A percentile compares a stretch with the other conserved stretches of the same genome.
Conservation (phyloP, 2,329 filamentous ascomycete genomes). For the Waltergamsia citrina region DNA sequence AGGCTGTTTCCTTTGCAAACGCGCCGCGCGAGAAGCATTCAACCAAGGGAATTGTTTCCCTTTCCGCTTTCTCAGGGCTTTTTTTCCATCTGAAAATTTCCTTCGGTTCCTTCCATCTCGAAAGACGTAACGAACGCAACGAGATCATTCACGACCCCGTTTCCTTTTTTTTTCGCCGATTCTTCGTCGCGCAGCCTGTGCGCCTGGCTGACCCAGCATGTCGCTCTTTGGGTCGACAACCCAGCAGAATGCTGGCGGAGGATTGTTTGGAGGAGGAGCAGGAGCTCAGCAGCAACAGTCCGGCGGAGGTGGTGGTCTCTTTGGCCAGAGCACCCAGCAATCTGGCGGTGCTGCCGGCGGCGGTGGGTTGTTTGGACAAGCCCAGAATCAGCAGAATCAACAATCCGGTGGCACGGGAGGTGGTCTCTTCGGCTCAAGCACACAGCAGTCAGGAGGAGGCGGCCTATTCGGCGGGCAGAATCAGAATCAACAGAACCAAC, state of each 20-base stretch:
- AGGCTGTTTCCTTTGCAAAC: constrained; percentile 4
- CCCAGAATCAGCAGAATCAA: constrained; percentile 3
- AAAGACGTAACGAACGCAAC: neutral
- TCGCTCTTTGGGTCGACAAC: constrained; percentile 14
- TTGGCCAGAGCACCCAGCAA: constrained; percentile 8
- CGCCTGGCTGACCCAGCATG: constrained; percentile 13
- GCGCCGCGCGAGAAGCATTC: constrained; percentile 8
- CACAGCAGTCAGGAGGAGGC: constrained; percentile 1
- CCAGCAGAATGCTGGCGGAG: constrained; percentile 6
- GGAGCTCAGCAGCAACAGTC: constrained; percentile 3
- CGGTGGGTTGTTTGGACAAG: neutral
- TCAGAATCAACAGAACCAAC: constrained; percentile 1
- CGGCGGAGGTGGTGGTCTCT: constrained; percentile 5
- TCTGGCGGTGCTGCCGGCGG: neutral
- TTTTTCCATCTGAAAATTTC: neutral
- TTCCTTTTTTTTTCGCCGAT: neutral
- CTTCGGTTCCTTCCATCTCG: neutral
- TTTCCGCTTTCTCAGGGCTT: too few relatives aligned
- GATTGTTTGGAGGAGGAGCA: constrained; percentile 5
- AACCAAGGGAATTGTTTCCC: neutral
- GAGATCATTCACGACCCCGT: too few relatives aligned
- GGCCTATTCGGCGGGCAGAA: constrained; percentile 1
- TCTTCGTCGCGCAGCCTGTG: neutral
- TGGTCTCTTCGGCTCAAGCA: constrained; percentile 4
- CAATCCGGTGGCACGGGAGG: constrained; percentile 1